Evolutionary conservation across 352 stramenopile genomes (phyloP).

Genomic region (Pythium aristosporum): DNA sequence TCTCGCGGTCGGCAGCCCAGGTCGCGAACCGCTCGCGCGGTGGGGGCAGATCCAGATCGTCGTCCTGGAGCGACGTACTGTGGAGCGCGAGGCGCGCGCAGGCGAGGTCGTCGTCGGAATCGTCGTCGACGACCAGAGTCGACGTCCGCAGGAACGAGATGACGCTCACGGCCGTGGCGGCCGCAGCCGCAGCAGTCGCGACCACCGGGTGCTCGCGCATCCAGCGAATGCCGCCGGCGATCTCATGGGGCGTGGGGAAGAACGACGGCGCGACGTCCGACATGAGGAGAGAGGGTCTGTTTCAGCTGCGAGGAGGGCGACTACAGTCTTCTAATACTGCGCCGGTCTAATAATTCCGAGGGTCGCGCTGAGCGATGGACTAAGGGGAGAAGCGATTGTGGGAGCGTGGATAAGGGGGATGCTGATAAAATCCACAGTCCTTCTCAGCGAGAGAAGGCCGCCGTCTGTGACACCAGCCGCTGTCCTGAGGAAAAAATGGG

Average conservation of each 20-base stretch:
- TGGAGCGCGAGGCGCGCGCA: no score
- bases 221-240: conserved; percentile 72
- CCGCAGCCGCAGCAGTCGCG: conserved; percentile 60
- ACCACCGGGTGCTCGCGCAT: conserved; percentile 72
- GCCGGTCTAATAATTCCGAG: not conserved
- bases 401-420: no score
- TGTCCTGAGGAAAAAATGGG: conserved; percentile 22
- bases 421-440: no score
- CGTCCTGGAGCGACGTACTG: not conserved
- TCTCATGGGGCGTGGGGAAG: conserved; percentile 78
- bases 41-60: conserved; percentile 17
- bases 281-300: conserved; percentile 28
- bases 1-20: conserved; percentile 23
- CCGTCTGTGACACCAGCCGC: conserved; percentile 22
- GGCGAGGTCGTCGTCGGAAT: conserved; percentile 16
- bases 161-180: conserved; percentile 67
- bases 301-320: not conserved
- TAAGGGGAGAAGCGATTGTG: conserved; percentile 6
- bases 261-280: conserved; percentile 68
- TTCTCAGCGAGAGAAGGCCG: no score
- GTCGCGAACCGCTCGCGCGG: conserved; percentile 30
- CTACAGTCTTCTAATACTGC: not conserved
- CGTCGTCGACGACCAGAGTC: conserved; percentile 21
- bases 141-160: conserved; percentile 47
- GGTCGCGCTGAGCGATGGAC: not conserved